Percentiles rank a stretch among this genome's conserved stretches.
These are phyloP conservation scores for Leccinum disarticulatum DNA, from an alignment of 768 basidiomycete genomes.

Conservation along the genomic window DNA sequence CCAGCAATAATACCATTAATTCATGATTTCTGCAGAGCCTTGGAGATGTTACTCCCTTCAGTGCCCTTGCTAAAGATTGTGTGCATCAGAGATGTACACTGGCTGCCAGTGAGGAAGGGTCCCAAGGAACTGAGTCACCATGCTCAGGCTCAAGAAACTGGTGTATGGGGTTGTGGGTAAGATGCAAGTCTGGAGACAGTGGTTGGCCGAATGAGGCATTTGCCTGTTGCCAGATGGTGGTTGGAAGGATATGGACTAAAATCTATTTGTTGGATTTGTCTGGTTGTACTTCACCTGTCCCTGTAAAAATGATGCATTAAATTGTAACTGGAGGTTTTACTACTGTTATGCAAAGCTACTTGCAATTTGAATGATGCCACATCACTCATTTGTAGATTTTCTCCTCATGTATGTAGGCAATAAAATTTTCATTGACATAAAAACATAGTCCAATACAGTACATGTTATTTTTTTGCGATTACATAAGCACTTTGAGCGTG, in stretches of 20 bases:
- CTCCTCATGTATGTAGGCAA: too few species aligned
- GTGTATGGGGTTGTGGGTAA: constrained; percentile 83
- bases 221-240: constrained; percentile 72
- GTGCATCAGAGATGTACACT: constrained; percentile 66
- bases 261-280: constrained; percentile 10
- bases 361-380: too few species aligned
- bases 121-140: too few species aligned
- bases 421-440: too few species aligned
- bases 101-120: constrained; percentile 73
- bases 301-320: too few species aligned
- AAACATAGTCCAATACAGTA: too few species aligned
- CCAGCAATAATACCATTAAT: constrained; percentile 38
- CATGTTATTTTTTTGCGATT: too few species aligned
- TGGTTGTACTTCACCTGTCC: background rate
- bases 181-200: constrained; percentile 70
- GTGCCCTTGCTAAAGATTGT: constrained; percentile 59
- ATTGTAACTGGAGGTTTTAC: too few species aligned
- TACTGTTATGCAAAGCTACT: too few species aligned
- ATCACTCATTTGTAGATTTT: too few species aligned
- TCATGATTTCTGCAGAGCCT: constrained; percentile 50
- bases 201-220: constrained; percentile 50
- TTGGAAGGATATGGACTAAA: constrained; percentile 52
- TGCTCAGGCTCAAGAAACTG: constrained; percentile 66
- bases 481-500: too few species aligned
- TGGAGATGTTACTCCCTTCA: constrained; percentile 55